Conservation (phyloP, 2,329 filamentous ascomycete species). For the Arachnopeziza araneosa region DNA sequence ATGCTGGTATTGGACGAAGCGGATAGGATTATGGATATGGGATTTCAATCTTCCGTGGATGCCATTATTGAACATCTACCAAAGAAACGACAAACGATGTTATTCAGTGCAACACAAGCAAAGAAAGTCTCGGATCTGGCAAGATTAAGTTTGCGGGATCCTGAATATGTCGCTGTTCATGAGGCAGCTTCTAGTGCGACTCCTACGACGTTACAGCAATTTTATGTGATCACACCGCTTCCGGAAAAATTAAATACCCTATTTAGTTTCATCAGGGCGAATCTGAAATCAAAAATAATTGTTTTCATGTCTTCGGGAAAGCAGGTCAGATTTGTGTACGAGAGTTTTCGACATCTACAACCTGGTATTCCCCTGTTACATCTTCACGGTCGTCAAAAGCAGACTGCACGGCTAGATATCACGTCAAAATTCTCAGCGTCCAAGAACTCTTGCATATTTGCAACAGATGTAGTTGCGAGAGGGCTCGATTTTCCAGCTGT, state of each 20-base stretch:
- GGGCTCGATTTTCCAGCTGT: conserved; percentile 95
- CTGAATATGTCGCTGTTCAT: conserved; percentile 93
- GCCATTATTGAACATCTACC: conserved; percentile 91
- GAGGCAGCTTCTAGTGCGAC: conserved; percentile 76
- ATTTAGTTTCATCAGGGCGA: conserved; percentile 86
- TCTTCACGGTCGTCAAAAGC: conserved; percentile 90
- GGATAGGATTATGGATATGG: conserved; percentile 96
- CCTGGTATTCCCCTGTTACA: conserved; percentile 91
- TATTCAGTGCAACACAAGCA: conserved; percentile 96
- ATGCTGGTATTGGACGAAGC: conserved; percentile 94
- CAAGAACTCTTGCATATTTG: conserved; percentile 83
- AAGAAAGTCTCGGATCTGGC: conserved; percentile 90
- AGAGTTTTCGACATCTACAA: conserved; percentile 86
- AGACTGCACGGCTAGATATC: conserved; percentile 80
- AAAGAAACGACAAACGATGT: conserved; percentile 76
- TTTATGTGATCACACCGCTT: conserved; percentile 81
- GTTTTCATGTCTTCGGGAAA: conserved; percentile 95
- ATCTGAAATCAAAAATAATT: conserved; percentile 89
- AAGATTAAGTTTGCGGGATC: conserved; percentile 78
- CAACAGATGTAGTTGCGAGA: conserved; percentile 90
- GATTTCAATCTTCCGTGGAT: conserved; percentile 85
- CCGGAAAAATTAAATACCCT: conserved; percentile 86
- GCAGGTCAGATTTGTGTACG: conserved; percentile 93
- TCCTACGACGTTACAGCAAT: conserved; percentile 78
- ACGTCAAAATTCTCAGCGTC: conserved; percentile 76